Conservation (phyloP, 2,329 filamentous ascomycete genomes). For the Monilinia aucupariae region DNA sequence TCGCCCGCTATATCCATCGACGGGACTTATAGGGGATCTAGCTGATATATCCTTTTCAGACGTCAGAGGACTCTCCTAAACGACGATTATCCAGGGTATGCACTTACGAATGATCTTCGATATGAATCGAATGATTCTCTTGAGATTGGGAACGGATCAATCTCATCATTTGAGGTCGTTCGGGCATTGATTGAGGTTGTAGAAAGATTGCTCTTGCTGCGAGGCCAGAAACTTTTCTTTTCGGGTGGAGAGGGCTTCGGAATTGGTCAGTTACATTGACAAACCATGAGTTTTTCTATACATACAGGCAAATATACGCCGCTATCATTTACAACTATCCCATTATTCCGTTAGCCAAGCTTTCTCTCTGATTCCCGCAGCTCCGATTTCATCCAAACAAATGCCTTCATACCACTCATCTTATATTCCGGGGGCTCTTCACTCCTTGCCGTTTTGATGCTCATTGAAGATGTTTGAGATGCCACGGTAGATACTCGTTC, state of each 20-base stretch:
- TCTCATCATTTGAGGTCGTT: conserved; percentile 50
- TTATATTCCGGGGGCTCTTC: conserved; percentile 69
- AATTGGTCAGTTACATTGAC: conserved; percentile 29
- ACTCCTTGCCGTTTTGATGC: conserved; percentile 55
- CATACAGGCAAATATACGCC: conserved; percentile 89
- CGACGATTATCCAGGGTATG: neutral
- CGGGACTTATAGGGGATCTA: conserved; percentile 64
- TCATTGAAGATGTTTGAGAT: conserved; percentile 57
- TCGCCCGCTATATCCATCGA: conserved; percentile 55
- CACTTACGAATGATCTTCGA: conserved; percentile 82
- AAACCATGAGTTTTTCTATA: neutral
- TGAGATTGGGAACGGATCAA: conserved; percentile 91
- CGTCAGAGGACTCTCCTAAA: conserved; percentile 13
- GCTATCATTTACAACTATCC: conserved; percentile 85
- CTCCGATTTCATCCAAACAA: neutral
- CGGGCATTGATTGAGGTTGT: conserved; percentile 56
- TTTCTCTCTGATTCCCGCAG: neutral
- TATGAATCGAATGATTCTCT: conserved; percentile 97
- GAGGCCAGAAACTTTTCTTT: conserved; percentile 73
- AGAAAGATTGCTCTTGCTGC: conserved; percentile 42
- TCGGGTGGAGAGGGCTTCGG: conserved; percentile 79
- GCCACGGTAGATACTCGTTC: conserved; percentile 59
- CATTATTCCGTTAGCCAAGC: conserved; percentile 18
- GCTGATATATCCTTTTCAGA: conserved; percentile 78
- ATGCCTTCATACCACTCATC: conserved; percentile 62